Percentiles rank a stretch among this genome's conserved stretches.
Conservation (phyloP, 129 eudicot genomes). For the Chrysanthemum seticuspe region DNA sequence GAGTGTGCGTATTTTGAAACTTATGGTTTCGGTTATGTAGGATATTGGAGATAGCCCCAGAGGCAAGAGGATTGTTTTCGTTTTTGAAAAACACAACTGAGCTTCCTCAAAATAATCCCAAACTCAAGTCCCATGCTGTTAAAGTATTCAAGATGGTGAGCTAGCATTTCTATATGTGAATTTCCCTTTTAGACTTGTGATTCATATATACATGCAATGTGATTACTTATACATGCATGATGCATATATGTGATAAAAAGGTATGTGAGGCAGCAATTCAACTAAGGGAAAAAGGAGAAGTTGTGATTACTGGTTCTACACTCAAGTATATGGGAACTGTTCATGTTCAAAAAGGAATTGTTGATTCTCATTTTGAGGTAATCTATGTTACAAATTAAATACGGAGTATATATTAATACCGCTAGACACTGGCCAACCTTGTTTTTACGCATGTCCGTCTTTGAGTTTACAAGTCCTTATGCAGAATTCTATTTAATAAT, state of each 20-base stretch:
- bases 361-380: slow-evolving; percentile 71
- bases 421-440: too few species aligned
- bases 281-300: slow-evolving; percentile 70
- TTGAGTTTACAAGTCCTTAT: too few species aligned
- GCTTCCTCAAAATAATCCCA: slow-evolving; percentile 65
- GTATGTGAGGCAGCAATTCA: slow-evolving; percentile 67
- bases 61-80: slow-evolving; percentile 61
- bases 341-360: slow-evolving; percentile 59
- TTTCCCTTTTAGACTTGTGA: neutral
- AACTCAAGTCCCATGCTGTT: slow-evolving; percentile 71
- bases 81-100: slow-evolving; percentile 60
- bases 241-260: slow-evolving; percentile 23
- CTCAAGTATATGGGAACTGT: slow-evolving; percentile 62
- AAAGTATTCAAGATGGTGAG: slow-evolving; percentile 79
- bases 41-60: slow-evolving; percentile 71
- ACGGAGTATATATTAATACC: too few species aligned
- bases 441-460: too few species aligned
- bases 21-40: slow-evolving; percentile 16
- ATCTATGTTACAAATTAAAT: neutral
- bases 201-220: neutral
- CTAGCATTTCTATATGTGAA: neutral
- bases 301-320: slow-evolving; percentile 57
- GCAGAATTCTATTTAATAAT: too few species aligned
- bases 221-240: neutral
- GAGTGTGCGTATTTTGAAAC: too few species aligned